Evolutionary conservation across 2,329 filamentous ascomycete species (phyloP).

Genomic region (Remersonia thermophila): DNA sequence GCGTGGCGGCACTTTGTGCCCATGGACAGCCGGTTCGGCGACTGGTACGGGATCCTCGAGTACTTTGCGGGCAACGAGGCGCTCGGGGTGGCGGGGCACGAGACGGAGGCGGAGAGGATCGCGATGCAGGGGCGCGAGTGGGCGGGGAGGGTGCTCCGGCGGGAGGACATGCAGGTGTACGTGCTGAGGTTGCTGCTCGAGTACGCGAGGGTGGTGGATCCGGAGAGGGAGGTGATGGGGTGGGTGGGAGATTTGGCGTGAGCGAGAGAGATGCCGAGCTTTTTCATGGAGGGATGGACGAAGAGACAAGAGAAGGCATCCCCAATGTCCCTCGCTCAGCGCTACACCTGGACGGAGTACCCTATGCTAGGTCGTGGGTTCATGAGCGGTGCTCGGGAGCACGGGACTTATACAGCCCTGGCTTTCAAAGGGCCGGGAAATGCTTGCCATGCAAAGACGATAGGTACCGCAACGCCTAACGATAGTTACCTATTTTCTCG

Average conservation of each 20-base stretch:
- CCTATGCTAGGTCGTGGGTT: too few species aligned
- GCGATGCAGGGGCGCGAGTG: constrained; percentile 53
- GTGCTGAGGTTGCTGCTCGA: constrained; percentile 51
- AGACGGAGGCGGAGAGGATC: constrained; percentile 42
- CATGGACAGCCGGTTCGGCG: constrained; percentile 61
- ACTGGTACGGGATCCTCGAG: constrained; percentile 60
- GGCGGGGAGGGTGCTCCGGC: constrained; percentile 55
- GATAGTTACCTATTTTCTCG: too few species aligned
- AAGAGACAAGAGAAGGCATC: neutral
- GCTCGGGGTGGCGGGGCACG: constrained; percentile 15
- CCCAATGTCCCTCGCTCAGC: too few species aligned
- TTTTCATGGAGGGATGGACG: constrained; percentile 10
- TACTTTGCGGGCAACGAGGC: constrained; percentile 56
- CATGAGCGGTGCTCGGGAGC: too few species aligned
- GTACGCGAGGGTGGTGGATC: constrained; percentile 45
- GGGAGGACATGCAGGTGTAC: constrained; percentile 65
- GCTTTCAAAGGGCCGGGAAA: too few species aligned
- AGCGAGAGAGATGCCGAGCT: too few species aligned
- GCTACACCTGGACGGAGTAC: too few species aligned
- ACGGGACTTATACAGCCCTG: too few species aligned
- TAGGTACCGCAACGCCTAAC: too few species aligned
- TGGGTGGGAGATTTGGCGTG: constrained; percentile 38
- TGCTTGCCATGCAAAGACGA: too few species aligned
- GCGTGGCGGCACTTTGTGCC: constrained; percentile 75
- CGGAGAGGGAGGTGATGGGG: constrained; percentile 39